Evolutionary conservation across 208 protist genomes (phyloP), one percentile per base, ranked within the genome.

Genomic region (Plasmodiophora brassicae): DNA sequence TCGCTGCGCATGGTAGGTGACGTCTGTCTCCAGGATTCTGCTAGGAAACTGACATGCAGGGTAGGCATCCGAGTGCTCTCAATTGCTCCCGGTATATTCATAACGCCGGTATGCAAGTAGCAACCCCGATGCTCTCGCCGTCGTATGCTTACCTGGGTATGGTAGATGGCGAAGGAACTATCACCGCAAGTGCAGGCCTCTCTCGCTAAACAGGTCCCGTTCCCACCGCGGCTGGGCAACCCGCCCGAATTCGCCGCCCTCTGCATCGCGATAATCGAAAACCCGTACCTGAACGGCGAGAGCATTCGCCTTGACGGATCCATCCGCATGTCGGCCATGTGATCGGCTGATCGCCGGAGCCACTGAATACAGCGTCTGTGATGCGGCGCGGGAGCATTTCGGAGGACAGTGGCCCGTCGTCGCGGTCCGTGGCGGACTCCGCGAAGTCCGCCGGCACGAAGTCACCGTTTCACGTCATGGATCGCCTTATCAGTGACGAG

Each of bases 261-360:
- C 0, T 14, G 36, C 36, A 46, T 32, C n/a, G 5, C 20, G 20
- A 60, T 90, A 1, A 65, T 89, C 5, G 1, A 20, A 39, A 90
- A 90, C 28, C 25, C 38, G 22, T 90, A 90, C 57, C 84, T 90
- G 1, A 90, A 90, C 38, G 88, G 88, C 45, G 87, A 88, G n/a
- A 36, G 54, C 45, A 86, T 90, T 46, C 88, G 88, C 22, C 57
- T 90, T 41, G 88, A 90, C 43, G 88, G 45, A 41, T 60, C 38
- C 1, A 50, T 90, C 20, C 72, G 88, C 14, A 88, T 90, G 85
- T 20, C 85, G 38, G 32, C 36, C 20, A 85, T 28, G 84, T 87
- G 14, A 87, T 65, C 50, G n/a, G n/a, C n/a, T n/a, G n/a, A n/a
- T n/a, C n/a, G n/a, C n/a, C n/a, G n/a, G n/a, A n/a, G n/a, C n/a